These are phyloP conservation scores for Pseudopithomyces chartarum DNA, from an alignment of 2,329 filamentous ascomycete genomes.

Conservation along the genomic window DNA sequence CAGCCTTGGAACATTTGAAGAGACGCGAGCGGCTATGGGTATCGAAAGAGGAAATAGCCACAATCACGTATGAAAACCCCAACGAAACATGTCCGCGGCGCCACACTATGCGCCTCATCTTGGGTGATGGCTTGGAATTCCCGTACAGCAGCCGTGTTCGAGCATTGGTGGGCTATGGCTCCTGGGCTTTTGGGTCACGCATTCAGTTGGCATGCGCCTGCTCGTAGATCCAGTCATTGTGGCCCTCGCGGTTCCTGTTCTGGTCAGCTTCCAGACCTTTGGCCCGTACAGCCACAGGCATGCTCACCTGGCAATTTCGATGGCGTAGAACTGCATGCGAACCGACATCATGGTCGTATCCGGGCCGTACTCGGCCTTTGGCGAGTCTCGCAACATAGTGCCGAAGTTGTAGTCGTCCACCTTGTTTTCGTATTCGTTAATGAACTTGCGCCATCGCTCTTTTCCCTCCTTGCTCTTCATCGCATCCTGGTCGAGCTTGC, in stretches of 20 bases:
- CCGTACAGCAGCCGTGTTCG: not conserved
- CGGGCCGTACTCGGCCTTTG: constrained; percentile 83
- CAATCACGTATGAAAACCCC: not conserved
- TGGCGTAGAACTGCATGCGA: constrained; percentile 83
- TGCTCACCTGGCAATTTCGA: constrained; percentile 71
- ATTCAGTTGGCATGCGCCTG: constrained; percentile 61
- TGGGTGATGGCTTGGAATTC: not conserved
- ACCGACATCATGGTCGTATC: constrained; percentile 88
- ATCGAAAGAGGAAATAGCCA: not conserved
- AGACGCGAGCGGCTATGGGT: not conserved
- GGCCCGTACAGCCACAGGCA: not conserved
- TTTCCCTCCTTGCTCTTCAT: constrained; percentile 99
- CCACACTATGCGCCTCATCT: not conserved
- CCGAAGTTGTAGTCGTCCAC: constrained; percentile 99
- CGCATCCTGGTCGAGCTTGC: constrained; percentile 82
- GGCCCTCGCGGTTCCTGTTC: constrained; percentile 74
- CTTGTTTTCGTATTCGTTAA: constrained; percentile 91
- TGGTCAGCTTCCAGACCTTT: constrained; percentile 18
- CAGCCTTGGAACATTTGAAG: not conserved
- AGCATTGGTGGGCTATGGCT: not conserved
- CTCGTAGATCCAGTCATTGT: constrained; percentile 98
- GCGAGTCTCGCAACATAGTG: constrained; percentile 81
- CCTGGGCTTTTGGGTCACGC: not conserved
- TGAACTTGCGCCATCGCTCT: constrained; percentile 91
- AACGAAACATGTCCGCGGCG: not conserved